These are phyloP conservation scores for Fragilariopsis cylindrus DNA, from an alignment of 108 stramenopile species.

Conservation along the genomic window DNA sequence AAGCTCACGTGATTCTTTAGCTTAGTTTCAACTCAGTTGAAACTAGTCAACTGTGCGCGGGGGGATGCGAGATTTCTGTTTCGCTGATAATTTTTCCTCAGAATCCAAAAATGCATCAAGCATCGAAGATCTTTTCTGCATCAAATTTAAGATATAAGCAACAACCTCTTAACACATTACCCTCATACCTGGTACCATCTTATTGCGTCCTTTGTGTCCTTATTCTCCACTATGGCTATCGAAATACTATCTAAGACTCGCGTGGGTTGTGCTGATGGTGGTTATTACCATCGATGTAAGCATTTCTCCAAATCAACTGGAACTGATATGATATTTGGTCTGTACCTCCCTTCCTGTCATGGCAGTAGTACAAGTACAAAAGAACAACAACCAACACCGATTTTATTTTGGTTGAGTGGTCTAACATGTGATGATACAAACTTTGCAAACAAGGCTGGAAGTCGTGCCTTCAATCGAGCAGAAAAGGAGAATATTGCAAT, in stretches of 20 bases:
- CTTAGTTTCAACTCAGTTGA: no score
- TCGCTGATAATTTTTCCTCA: no score
- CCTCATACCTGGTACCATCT: no score
- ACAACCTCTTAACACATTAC: no score
- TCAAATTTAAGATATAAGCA: no score
- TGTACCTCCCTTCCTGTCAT: constrained; percentile 59
- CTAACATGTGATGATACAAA: constrained; percentile 97
- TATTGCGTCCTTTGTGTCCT: no score
- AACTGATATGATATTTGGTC: constrained; percentile 69
- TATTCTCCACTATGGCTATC: not conserved
- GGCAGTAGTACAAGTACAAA: constrained; percentile 25
- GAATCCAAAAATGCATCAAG: no score
- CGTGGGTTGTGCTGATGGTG: constrained; percentile 54
- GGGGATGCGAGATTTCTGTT: no score
- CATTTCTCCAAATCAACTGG: constrained; percentile 67
- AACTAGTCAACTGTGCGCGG: no score
- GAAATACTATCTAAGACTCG: constrained; percentile 63
- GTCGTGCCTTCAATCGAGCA: constrained; percentile 67
- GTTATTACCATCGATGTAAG: constrained; percentile 68
- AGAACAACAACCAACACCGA: constrained; percentile 48
- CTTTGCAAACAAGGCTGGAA: constrained; percentile 89
- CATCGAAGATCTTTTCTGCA: no score
- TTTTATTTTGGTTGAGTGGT: constrained; percentile 86
- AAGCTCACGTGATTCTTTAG: no score
- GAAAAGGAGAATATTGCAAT: constrained; percentile 83